Evolutionary conservation across 169 alveolate species (phyloP).

Genomic region (Babesia bigemina): DNA sequence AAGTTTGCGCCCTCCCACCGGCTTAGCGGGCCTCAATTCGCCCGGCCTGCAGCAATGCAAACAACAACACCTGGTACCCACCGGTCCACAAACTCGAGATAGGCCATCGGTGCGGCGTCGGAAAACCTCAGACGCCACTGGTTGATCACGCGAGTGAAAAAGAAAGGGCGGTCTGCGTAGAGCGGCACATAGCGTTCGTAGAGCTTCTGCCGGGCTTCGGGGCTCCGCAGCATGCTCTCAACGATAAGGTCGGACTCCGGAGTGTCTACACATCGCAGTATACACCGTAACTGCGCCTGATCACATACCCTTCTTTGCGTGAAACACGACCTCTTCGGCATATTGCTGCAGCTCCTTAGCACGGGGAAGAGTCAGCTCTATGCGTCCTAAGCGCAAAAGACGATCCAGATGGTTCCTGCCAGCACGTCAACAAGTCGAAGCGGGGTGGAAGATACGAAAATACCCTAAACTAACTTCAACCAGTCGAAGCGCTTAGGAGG

Average conservation of each 20-base stretch:
- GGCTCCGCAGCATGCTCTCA: conserved; percentile 83
- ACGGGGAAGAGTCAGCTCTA: conserved; percentile 81
- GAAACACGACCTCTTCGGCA: conserved; percentile 83
- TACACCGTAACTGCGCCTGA: no score
- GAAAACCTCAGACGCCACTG: conserved; percentile 80
- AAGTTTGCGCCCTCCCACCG: conserved; percentile 79
- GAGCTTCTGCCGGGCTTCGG: conserved; percentile 81
- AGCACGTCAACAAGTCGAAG: background rate
- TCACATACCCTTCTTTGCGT: conserved; percentile 78
- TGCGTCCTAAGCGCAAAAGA: conserved; percentile 78
- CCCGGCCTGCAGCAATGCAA: conserved; percentile 70
- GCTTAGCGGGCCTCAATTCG: conserved; percentile 86
- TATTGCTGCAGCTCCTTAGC: conserved; percentile 88
- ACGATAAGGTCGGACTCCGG: conserved; percentile 73
- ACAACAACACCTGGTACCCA: background rate
- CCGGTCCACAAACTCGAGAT: conserved; percentile 83
- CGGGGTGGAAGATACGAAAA: background rate
- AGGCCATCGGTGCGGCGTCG: conserved; percentile 88
- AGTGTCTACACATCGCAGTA: conserved; percentile 9
- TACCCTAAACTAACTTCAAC: conserved; percentile 65
- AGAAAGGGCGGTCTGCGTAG: conserved; percentile 78
- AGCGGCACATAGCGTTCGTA: conserved; percentile 83
- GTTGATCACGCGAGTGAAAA: conserved; percentile 83
- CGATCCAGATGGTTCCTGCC: conserved; percentile 81
- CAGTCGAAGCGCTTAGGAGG: conserved; percentile 86